Conservation (phyloP, 805 yeast species). For the Starmerella scarabaei region DNA sequence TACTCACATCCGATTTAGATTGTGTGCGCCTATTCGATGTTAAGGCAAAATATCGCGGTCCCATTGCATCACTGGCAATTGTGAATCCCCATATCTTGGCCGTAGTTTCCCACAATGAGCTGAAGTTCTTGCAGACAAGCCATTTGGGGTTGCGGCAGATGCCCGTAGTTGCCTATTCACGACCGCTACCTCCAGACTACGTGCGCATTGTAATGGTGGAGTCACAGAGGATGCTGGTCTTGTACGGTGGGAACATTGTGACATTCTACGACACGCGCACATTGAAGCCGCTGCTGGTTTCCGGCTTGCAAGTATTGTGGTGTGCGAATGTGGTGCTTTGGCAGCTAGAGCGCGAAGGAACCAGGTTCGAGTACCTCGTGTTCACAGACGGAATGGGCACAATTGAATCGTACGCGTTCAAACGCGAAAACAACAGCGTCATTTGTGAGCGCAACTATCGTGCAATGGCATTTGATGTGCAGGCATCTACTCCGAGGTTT, state of each 20-base stretch:
- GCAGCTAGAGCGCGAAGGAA: conserved; percentile 3
- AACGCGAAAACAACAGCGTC: conserved; percentile 3
- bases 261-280: conserved; percentile 4
- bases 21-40: too few species aligned
- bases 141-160: too few species aligned
- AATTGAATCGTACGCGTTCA: conserved; percentile 9
- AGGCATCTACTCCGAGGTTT: neutral
- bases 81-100: too few species aligned
- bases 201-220: conserved; percentile 5
- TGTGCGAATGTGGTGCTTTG: conserved; percentile 4
- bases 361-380: conserved; percentile 6
- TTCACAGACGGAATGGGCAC: conserved; percentile 3
- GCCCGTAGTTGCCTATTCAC: too few species aligned
- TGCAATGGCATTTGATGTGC: conserved; percentile 1
- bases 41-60: too few species aligned
- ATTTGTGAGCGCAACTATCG: conserved; percentile 5
- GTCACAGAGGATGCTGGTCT: neutral
- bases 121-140: too few species aligned
- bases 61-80: too few species aligned
- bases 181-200: too few species aligned
- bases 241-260: conserved; percentile 1
- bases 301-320: conserved; percentile 1
- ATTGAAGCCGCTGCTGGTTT: conserved; percentile 2
- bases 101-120: too few species aligned
- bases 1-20: too few species aligned